These are phyloP conservation scores for Cyclanthera cordifolia DNA, from an alignment of 306 rosid genomes.

Conservation along the genomic window DNA sequence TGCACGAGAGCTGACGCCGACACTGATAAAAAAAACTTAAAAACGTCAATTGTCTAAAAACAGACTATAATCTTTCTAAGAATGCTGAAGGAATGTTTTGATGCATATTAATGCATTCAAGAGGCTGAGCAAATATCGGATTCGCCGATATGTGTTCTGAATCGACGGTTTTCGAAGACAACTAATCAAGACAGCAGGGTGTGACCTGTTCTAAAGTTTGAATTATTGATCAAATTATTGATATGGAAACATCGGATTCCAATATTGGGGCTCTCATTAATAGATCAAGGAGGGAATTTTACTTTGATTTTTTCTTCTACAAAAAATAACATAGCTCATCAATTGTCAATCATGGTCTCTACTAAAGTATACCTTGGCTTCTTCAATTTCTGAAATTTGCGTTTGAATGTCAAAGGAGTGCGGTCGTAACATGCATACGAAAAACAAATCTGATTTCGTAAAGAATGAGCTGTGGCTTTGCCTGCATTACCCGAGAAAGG, in stretches of 20 bases:
- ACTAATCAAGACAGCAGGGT: background rate
- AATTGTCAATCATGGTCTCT: background rate
- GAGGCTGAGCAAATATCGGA: background rate
- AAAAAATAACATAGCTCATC: background rate
- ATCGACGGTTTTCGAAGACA: background rate
- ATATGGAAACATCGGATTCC: slow-evolving; percentile 3
- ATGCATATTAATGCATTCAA: background rate
- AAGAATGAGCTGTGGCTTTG: slow-evolving; percentile 59
- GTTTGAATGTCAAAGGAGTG: slow-evolving; percentile 39
- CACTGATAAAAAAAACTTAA: too few relatives aligned
- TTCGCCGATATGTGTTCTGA: background rate
- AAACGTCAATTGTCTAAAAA: too few relatives aligned
- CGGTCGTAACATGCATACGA: slow-evolving; percentile 61
- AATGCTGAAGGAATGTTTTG: background rate
- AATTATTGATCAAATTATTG: background rate
- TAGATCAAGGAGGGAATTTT: background rate
- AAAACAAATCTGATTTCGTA: slow-evolving; percentile 55
- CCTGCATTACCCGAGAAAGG: slow-evolving; percentile 28
- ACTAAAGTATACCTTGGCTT: slow-evolving; percentile 3
- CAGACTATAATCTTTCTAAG: too few relatives aligned
- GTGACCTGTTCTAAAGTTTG: slow-evolving; percentile 5
- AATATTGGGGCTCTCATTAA: background rate
- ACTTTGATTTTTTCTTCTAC: too few relatives aligned
- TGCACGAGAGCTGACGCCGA: too few relatives aligned
- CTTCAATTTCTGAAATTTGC: slow-evolving; percentile 59